Conservation (phyloP, 768 basidiomycete species). For the Termitomyces sp. region DNA sequence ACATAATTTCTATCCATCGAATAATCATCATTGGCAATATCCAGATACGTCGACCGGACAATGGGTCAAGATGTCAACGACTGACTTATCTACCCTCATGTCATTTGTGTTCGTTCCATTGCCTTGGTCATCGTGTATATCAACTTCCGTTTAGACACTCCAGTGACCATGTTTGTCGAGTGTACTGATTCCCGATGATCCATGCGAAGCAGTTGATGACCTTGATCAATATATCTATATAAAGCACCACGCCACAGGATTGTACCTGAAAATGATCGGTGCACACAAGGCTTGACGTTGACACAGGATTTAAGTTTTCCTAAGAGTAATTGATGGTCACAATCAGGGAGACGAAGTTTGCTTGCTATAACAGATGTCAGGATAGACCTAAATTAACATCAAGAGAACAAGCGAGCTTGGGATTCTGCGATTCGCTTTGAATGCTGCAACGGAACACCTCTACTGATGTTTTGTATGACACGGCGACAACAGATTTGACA, state of each 20-base stretch:
- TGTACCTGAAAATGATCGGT: not conserved
- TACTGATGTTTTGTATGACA: no score
- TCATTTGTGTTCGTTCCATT: not conserved
- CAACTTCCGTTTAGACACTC: not conserved
- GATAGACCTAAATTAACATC: no score
- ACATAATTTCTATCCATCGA: not conserved
- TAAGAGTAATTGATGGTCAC: not conserved
- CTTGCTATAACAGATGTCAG: no score
- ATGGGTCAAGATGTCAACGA: not conserved
- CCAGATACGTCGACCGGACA: not conserved
- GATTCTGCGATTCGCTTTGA: no score
- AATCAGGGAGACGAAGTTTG: no score
- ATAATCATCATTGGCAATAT: not conserved
- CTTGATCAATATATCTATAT: not conserved
- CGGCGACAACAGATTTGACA: no score
- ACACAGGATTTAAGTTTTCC: not conserved
- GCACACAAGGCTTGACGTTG: not conserved
- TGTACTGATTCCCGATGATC: not conserved
- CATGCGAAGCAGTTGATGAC: not conserved
- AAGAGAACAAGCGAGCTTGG: no score
- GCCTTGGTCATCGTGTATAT: not conserved
- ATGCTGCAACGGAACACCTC: no score
- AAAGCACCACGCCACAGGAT: not conserved
- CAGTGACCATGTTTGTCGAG: not conserved
- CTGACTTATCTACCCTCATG: not conserved